Conservation (phyloP, 306 rosid genomes). For the Rosa multiflora region DNA sequence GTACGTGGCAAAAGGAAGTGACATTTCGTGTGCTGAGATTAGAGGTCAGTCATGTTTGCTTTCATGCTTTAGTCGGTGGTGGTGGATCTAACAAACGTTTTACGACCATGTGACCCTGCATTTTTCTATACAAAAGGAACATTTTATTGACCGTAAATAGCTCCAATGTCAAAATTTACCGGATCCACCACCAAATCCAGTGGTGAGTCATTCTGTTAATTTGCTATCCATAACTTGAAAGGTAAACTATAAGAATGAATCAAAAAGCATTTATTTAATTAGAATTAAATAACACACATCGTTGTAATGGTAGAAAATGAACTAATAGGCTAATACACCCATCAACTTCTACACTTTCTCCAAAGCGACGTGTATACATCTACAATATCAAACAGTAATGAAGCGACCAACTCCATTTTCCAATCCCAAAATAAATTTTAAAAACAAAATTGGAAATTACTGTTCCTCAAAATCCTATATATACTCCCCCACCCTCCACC, state of each 20-base stretch:
- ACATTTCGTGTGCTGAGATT: constrained; percentile 19
- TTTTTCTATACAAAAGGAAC: neutral
- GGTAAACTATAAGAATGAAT: neutral
- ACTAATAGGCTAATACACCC: neutral
- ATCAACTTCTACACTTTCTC: neutral
- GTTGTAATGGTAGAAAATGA: neutral
- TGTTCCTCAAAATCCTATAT: neutral
- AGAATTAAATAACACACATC: neutral
- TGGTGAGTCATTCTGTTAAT: neutral
- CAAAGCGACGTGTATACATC: neutral
- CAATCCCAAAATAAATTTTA: neutral
- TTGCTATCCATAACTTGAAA: neutral
- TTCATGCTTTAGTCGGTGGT: constrained; percentile 17
- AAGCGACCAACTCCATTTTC: neutral
- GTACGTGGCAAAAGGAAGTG: constrained; percentile 25
- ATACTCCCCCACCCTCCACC: neutral
- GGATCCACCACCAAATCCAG: neutral
- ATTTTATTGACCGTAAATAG: neutral
- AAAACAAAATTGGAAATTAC: neutral
- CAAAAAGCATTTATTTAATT: neutral
- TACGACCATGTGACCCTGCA: neutral
- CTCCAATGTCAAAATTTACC: neutral
- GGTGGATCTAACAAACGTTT: neutral
- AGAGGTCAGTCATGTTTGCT: neutral
- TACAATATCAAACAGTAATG: neutral